Conservation (phyloP, 129 eudicot genomes). For the Artemisia argyi region DNA sequence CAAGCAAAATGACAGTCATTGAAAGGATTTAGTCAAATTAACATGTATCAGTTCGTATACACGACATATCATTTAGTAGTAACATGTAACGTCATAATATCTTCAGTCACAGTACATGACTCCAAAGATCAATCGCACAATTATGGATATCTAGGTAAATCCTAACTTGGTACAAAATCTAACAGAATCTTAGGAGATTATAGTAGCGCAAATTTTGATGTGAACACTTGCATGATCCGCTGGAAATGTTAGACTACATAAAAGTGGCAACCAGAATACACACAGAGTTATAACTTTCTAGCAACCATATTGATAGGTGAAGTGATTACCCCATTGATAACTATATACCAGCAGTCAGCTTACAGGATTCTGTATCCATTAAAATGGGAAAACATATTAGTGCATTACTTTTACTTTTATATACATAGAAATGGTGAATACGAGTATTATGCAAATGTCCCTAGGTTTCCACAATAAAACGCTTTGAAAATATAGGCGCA, state of each 20-base stretch:
- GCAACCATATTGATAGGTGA: slow-evolving; percentile 10
- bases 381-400: slow-evolving; percentile 1
- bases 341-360: background rate
- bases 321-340: background rate
- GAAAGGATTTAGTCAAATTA: no score
- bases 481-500: background rate
- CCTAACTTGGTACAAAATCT: background rate
- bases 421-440: background rate
- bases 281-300: slow-evolving; percentile 12
- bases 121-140: background rate
- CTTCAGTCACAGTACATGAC: background rate
- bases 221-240: slow-evolving; percentile 16
- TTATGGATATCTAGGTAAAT: background rate
- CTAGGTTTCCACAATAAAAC: background rate
- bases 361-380: slow-evolving; percentile 3
- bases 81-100: background rate
- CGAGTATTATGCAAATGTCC: background rate
- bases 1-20: no score
- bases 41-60: no score
- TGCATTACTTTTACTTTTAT: background rate
- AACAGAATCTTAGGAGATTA: background rate
- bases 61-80: no score
- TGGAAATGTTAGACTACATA: background rate
- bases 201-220: background rate
- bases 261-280: slow-evolving; percentile 5